Evolutionary conservation across 108 stramenopile species (phyloP).

Genomic region (Skeletonema potamos): DNA sequence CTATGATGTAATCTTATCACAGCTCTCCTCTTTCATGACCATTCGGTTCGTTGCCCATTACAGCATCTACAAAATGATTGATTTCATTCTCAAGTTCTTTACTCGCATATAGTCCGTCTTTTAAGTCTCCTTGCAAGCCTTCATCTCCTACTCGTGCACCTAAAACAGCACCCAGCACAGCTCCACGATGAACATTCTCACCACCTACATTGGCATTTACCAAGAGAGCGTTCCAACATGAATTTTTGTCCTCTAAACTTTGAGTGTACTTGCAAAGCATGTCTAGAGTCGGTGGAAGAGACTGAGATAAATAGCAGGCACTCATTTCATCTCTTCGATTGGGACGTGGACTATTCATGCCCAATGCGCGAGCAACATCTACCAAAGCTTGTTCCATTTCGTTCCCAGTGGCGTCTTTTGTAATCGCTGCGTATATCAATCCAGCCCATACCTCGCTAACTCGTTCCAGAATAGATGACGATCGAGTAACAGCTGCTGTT

Average conservation of each 20-base stretch:
- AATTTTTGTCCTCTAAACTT: constrained; percentile 16
- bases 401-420: constrained; percentile 11
- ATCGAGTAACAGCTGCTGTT: constrained; percentile 62
- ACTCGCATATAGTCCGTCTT: constrained; percentile 49
- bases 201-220: constrained; percentile 89
- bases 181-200: constrained; percentile 88
- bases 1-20: neutral
- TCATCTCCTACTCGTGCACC: constrained; percentile 65
- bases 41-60: constrained; percentile 17
- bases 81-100: constrained; percentile 56
- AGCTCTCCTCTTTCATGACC: neutral
- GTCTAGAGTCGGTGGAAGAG: constrained; percentile 66
- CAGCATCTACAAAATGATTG: constrained; percentile 59
- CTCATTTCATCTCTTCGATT: constrained; percentile 48
- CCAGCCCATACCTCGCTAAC: constrained; percentile 48
- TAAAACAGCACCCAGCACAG: constrained; percentile 77
- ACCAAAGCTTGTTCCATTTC: constrained; percentile 32
- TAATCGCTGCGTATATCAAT: constrained; percentile 39
- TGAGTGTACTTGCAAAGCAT: constrained; percentile 73
- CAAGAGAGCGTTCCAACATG: constrained; percentile 64
- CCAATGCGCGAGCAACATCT: constrained; percentile 31
- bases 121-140: constrained; percentile 47
- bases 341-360: constrained; percentile 22
- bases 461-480: constrained; percentile 45
- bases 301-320: constrained; percentile 78